A percentile compares a stretch with the other conserved stretches of the same genome.
Conservation (phyloP, 345 rosid species). For the Linum tenue region DNA sequence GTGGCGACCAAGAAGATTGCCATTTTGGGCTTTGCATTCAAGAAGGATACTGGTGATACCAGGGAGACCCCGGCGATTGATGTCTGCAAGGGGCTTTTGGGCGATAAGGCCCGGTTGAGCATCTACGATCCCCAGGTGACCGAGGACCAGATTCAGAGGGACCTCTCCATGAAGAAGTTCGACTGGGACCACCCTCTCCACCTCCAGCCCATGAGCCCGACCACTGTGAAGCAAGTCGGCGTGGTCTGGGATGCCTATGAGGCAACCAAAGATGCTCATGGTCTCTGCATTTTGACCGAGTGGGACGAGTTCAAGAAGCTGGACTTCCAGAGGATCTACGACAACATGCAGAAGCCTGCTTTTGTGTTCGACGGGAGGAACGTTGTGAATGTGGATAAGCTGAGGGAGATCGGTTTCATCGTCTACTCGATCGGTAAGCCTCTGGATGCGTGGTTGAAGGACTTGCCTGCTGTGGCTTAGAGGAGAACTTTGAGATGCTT, state of each 20-base stretch:
- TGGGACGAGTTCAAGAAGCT: conserved; percentile 11
- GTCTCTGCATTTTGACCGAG: conserved; percentile 4
- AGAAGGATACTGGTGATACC: conserved; percentile 10
- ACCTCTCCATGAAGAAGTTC: conserved; percentile 2
- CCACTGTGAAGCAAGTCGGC: not conserved
- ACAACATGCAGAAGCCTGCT: conserved; percentile 9
- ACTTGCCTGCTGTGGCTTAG: conserved; percentile 4
- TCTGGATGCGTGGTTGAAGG: conserved; percentile 7
- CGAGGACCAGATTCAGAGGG: conserved; percentile 7
- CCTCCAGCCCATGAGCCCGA: conserved; percentile 7
- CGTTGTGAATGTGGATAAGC: conserved; percentile 2
- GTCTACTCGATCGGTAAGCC: conserved; percentile 11
- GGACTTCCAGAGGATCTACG: conserved; percentile 6
- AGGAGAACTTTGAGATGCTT: too few species aligned
- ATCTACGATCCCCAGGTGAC: conserved; percentile 7
- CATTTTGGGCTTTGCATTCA: conserved; percentile 9
- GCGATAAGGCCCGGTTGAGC: conserved; percentile 2
- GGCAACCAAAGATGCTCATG: conserved; percentile 9
- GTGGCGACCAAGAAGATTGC: conserved; percentile 8
- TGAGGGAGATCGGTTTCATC: conserved; percentile 11
- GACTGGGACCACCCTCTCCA: conserved; percentile 10
- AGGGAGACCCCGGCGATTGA: conserved; percentile 10
- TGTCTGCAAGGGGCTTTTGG: conserved; percentile 9
- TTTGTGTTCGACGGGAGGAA: conserved; percentile 7
- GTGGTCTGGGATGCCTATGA: conserved; percentile 6